Evolutionary conservation across 2,329 filamentous ascomycete species (phyloP).

Genomic region (Colletotrichum siamense): DNA sequence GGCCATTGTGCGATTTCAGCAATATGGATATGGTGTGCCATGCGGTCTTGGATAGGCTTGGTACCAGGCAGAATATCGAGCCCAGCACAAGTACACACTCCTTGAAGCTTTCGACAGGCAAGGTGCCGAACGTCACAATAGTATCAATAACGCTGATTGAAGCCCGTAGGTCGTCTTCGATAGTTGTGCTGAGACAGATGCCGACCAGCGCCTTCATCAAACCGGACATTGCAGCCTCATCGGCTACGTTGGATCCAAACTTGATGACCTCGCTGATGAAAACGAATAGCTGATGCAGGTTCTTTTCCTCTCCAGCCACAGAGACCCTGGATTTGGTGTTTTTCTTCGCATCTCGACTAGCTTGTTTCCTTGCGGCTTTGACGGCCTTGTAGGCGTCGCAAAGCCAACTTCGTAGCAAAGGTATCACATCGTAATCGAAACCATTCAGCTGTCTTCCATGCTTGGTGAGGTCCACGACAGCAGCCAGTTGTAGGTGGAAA

Average conservation of each 20-base stretch:
- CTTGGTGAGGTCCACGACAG: slow-evolving; percentile 66
- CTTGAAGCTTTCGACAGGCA: slow-evolving; percentile 67
- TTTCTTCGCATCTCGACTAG: slow-evolving; percentile 43
- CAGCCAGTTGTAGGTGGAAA: slow-evolving; percentile 69
- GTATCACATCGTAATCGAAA: slow-evolving; percentile 71
- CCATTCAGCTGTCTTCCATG: slow-evolving; percentile 67
- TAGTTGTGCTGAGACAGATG: slow-evolving; percentile 72
- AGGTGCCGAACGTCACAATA: slow-evolving; percentile 74
- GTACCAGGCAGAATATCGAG: slow-evolving; percentile 72
- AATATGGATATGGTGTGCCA: slow-evolving; percentile 76
- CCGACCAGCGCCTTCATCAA: slow-evolving; percentile 67
- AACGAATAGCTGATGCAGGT: slow-evolving; percentile 67
- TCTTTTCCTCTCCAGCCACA: slow-evolving; percentile 61
- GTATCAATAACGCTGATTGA: slow-evolving; percentile 73
- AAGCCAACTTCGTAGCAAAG: slow-evolving; percentile 67
- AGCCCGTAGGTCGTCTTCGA: slow-evolving; percentile 67
- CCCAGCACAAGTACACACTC: slow-evolving; percentile 74
- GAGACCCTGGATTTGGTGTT: slow-evolving; percentile 43
- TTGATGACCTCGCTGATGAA: slow-evolving; percentile 75
- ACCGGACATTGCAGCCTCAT: slow-evolving; percentile 63
- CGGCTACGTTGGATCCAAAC: slow-evolving; percentile 75
- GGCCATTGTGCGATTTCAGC: slow-evolving; percentile 76
- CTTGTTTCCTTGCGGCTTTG: slow-evolving; percentile 55
- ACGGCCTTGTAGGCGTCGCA: slow-evolving; percentile 59
- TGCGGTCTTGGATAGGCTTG: slow-evolving; percentile 63